Conservation (phyloP, 2,329 filamentous ascomycete species). For the Thermochaetoides dissita region DNA sequence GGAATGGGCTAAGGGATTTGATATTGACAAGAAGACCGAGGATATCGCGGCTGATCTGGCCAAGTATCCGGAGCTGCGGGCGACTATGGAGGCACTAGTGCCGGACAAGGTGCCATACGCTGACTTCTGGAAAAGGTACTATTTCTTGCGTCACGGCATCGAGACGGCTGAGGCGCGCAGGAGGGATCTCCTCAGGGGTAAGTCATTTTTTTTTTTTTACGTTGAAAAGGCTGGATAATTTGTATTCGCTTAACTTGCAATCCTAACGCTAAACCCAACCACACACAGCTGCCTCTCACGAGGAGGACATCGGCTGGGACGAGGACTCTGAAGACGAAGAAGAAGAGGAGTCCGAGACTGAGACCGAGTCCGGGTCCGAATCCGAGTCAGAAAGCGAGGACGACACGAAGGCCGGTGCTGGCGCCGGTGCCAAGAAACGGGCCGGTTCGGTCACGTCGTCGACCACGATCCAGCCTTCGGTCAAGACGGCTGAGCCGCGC, state of each 20-base stretch:
- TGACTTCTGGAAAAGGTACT: constrained; percentile 89
- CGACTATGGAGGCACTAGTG: constrained; percentile 92
- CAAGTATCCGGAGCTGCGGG: constrained; percentile 70
- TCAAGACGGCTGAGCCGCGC: constrained; percentile 53
- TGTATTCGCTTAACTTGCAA: constrained; percentile 6
- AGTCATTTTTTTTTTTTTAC: background rate
- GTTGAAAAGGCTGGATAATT: no score
- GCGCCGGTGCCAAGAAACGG: constrained; percentile 14
- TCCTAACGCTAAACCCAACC: constrained; percentile 19
- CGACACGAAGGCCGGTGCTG: constrained; percentile 14
- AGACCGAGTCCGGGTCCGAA: constrained; percentile 25
- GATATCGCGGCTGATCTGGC: constrained; percentile 71
- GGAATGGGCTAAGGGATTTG: constrained; percentile 58
- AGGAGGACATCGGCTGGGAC: constrained; percentile 58
- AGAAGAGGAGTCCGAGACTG: constrained; percentile 11
- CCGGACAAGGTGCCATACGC: constrained; percentile 80
- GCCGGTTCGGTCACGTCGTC: constrained; percentile 42
- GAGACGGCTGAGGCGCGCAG: constrained; percentile 84
- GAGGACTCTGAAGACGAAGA: constrained; percentile 30
- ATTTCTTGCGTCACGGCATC: constrained; percentile 83
- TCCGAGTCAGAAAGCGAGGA: constrained; percentile 16
- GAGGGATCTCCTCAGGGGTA: constrained; percentile 81
- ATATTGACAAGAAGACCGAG: constrained; percentile 71
- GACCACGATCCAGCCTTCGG: constrained; percentile 42
- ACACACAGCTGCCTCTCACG: constrained; percentile 46